Conservation (phyloP, 208 protist species). For the Leishmania aethiopica region DNA sequence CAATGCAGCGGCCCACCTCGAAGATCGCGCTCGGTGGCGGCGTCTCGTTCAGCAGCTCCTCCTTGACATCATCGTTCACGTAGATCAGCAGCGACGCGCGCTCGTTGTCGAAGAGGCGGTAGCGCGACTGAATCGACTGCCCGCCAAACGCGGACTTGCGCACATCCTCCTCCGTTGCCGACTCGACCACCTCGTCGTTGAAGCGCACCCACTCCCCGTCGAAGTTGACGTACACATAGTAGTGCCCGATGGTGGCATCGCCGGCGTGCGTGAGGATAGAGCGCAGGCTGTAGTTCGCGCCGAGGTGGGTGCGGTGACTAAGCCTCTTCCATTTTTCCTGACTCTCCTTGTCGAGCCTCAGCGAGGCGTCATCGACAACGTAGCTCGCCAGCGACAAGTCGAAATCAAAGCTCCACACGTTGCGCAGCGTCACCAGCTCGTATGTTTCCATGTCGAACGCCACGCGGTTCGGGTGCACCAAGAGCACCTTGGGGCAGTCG, state of each 20-base stretch:
- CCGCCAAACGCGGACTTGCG: conserved; percentile 64
- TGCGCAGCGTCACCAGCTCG: conserved; percentile 79
- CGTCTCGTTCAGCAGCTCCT: conserved; percentile 35
- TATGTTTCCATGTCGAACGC: conserved; percentile 83
- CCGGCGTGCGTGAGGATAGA: conserved; percentile 88
- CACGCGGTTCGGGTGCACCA: conserved; percentile 91
- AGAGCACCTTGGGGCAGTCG: conserved; percentile 83
- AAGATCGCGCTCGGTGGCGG: conserved; percentile 37
- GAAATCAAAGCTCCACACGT: conserved; percentile 74
- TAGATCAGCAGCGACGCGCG: conserved; percentile 76
- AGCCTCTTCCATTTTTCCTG: conserved; percentile 38
- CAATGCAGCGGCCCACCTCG: conserved; percentile 38
- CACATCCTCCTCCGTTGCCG: conserved; percentile 48
- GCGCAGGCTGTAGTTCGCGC: conserved; percentile 73
- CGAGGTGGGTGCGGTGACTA: conserved; percentile 9
- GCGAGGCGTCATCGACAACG: conserved; percentile 36
- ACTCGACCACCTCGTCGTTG: conserved; percentile 76
- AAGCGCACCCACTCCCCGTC: conserved; percentile 73
- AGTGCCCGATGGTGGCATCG: conserved; percentile 81
- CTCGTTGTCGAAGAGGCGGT: conserved; percentile 61
- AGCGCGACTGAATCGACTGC: conserved; percentile 31
- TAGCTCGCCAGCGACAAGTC: conserved; percentile 64
- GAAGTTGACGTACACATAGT: conserved; percentile 82
- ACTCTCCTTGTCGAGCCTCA: conserved; percentile 64
- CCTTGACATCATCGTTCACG: conserved; percentile 53